phyloP scores from a whole-genome alignment of 1,139 yeast species.

The Nematodospora anomalae region DNA sequence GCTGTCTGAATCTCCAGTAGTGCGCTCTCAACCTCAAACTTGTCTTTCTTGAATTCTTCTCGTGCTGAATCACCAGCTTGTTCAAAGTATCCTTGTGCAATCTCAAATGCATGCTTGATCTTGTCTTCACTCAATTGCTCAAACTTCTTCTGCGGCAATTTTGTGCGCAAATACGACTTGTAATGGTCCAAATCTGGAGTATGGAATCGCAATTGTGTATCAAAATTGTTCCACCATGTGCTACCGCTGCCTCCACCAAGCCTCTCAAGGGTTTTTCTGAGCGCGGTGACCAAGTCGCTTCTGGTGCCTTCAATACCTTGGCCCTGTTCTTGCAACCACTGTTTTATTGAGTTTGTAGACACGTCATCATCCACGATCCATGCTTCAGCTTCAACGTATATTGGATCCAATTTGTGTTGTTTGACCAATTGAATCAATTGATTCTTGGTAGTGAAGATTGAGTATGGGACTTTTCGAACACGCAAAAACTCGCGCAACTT shows the following conservation, averaged over 20 bases:
- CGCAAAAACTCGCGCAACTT: conserved; percentile 52
- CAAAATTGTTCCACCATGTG: conserved; percentile 12
- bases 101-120: conserved; percentile 21
- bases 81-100: conserved; percentile 43
- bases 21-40: conserved; percentile 22
- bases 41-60: conserved; percentile 21
- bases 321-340: conserved; percentile 28
- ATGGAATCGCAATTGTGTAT: conserved; percentile 20
- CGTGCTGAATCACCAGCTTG: conserved; percentile 33
- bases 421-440: conserved; percentile 50
- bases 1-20: conserved; percentile 23
- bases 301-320: conserved; percentile 26
- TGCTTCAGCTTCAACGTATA: conserved; percentile 21
- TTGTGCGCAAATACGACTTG: conserved; percentile 16
- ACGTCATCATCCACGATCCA: conserved; percentile 25
- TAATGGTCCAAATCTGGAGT: conserved; percentile 20
- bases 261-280: conserved; percentile 13
- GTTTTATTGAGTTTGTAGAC: conserved; percentile 22
- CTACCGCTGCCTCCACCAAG: conserved; percentile 11
- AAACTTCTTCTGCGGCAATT: conserved; percentile 8
- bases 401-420: conserved; percentile 40
- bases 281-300: conserved; percentile 22
- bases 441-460: conserved; percentile 45
- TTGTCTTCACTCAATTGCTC: conserved; percentile 22
- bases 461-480: conserved; percentile 50